Evolutionary conservation across 495 filamentous ascomycete genomes (phyloP).

Genomic region (Penicillium odoratum): DNA sequence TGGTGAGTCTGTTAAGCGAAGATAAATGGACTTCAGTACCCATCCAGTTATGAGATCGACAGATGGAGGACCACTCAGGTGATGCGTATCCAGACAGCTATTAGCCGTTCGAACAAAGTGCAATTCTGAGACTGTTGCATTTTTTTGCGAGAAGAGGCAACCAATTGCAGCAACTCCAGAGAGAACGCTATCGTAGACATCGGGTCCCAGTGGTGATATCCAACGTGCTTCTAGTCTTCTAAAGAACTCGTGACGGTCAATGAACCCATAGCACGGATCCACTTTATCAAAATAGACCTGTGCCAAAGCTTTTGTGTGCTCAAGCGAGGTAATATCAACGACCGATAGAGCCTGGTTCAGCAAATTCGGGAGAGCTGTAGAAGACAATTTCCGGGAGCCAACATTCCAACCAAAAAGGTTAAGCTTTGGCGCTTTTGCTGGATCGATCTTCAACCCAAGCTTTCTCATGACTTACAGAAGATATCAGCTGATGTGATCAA

Average conservation of each 20-base stretch:
- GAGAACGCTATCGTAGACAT: slow-evolving; percentile 41
- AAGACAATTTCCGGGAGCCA: slow-evolving; percentile 36
- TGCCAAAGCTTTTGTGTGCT: slow-evolving; percentile 35
- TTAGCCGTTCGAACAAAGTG: slow-evolving; percentile 39
- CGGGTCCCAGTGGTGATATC: slow-evolving; percentile 13
- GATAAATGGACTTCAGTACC: slow-evolving; percentile 46
- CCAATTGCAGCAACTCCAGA: slow-evolving; percentile 47
- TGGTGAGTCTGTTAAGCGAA: slow-evolving; percentile 48
- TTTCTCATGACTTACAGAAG: slow-evolving; percentile 34
- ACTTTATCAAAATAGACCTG: slow-evolving; percentile 50
- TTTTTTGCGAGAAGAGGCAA: slow-evolving; percentile 36
- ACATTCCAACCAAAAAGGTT: slow-evolving; percentile 57
- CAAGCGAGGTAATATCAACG: slow-evolving; percentile 35
- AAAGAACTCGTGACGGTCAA: slow-evolving; percentile 36
- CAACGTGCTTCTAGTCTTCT: slow-evolving; percentile 34
- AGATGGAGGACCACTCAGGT: slow-evolving; percentile 21
- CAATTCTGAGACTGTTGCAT: slow-evolving; percentile 32
- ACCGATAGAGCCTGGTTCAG: slow-evolving; percentile 16
- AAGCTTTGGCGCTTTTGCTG: slow-evolving; percentile 47
- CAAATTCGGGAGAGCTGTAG: not conserved
- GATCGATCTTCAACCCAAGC: slow-evolving; percentile 49
- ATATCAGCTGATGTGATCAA: too few relatives aligned
- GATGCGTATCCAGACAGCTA: slow-evolving; percentile 33
- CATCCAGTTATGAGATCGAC: slow-evolving; percentile 43
- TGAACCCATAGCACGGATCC: slow-evolving; percentile 49